Percentiles rank a stretch among this genome's conserved stretches.
Conservation (phyloP, 371 early-diverging fungal species). For the Saksenaea vasiformis region DNA sequence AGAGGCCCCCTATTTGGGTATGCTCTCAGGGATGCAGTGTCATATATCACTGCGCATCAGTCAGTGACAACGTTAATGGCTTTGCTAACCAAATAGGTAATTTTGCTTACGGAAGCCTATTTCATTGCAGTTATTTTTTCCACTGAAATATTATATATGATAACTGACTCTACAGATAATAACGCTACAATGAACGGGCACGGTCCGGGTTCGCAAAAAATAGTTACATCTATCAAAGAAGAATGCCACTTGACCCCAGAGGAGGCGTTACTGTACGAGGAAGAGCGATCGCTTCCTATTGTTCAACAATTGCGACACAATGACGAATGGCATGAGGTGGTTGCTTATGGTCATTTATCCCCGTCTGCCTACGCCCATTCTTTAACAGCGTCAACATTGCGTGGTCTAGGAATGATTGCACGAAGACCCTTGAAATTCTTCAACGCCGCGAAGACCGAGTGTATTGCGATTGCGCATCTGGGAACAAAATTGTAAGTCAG, state of each 20-base stretch:
- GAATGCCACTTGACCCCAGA: not conserved
- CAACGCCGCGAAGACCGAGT: constrained; percentile 42
- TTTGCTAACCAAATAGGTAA: too few relatives aligned
- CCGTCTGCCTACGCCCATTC: constrained; percentile 37
- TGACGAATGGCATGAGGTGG: constrained; percentile 37
- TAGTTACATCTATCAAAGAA: too few relatives aligned
- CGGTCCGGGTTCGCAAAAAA: too few relatives aligned
- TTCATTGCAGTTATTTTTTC: too few relatives aligned
- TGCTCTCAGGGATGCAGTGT: too few relatives aligned
- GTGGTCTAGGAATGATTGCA: constrained; percentile 49
- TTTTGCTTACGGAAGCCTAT: too few relatives aligned
- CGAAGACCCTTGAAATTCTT: constrained; percentile 45
- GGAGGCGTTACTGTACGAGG: constrained; percentile 14
- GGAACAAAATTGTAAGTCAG: constrained; percentile 40
- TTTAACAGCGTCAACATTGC: constrained; percentile 53
- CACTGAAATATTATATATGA: too few relatives aligned
- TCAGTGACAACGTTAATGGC: too few relatives aligned
- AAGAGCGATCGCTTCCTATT: constrained; percentile 26
- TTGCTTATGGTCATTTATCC: constrained; percentile 41
- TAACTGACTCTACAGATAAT: too few relatives aligned
- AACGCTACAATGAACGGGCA: too few relatives aligned
- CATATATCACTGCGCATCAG: too few relatives aligned
- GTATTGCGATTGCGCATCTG: constrained; percentile 38
- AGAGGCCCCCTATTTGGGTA: too few relatives aligned
- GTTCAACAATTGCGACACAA: constrained; percentile 28